Evolutionary conservation across 2,329 filamentous ascomycete genomes (phyloP).

Genomic region (Claviceps humidiphila): DNA sequence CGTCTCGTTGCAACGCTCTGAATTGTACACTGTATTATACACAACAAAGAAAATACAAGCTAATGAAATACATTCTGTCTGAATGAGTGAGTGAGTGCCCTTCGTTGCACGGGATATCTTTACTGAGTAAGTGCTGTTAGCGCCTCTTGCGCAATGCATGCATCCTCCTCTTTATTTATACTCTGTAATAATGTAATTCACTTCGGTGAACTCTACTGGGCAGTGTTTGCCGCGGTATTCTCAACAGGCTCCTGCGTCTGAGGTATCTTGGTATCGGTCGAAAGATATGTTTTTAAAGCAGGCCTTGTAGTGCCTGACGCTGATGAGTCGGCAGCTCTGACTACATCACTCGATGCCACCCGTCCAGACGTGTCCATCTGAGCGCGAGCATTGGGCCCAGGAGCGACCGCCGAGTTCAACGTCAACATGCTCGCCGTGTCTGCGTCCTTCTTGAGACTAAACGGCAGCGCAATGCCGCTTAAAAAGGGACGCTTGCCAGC

Average conservation of each 20-base stretch:
- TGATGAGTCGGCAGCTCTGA: slow-evolving; percentile 5
- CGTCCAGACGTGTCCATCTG: slow-evolving; percentile 1
- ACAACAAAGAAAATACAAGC: not conserved
- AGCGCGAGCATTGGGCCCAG: slow-evolving; percentile 15
- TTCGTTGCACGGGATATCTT: slow-evolving; percentile 8
- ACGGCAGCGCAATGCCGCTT: slow-evolving; percentile 59
- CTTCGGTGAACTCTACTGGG: not conserved
- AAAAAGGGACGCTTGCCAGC: slow-evolving; percentile 52
- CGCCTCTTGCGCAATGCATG: not conserved
- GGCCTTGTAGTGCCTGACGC: slow-evolving; percentile 18
- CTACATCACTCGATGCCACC: slow-evolving; percentile 1
- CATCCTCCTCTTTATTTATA: not conserved
- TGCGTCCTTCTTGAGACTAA: slow-evolving; percentile 50
- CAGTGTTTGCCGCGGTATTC: not conserved
- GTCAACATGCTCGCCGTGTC: slow-evolving; percentile 61
- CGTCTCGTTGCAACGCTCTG: not conserved
- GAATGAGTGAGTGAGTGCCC: slow-evolving; percentile 6
- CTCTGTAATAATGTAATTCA: not conserved
- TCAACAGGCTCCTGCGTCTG: slow-evolving; percentile 10
- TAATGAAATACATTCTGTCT: not conserved
- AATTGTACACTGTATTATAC: not conserved
- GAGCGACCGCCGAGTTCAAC: slow-evolving; percentile 31
- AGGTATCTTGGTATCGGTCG: slow-evolving; percentile 31
- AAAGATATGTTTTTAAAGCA: slow-evolving; percentile 35
- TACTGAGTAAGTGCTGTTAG: not conserved